A percentile compares a stretch with the other conserved stretches of the same genome.
Evolutionary conservation across 202 grass and related monocot genomes (phyloP).

Genomic region (Zoysia matrella): DNA sequence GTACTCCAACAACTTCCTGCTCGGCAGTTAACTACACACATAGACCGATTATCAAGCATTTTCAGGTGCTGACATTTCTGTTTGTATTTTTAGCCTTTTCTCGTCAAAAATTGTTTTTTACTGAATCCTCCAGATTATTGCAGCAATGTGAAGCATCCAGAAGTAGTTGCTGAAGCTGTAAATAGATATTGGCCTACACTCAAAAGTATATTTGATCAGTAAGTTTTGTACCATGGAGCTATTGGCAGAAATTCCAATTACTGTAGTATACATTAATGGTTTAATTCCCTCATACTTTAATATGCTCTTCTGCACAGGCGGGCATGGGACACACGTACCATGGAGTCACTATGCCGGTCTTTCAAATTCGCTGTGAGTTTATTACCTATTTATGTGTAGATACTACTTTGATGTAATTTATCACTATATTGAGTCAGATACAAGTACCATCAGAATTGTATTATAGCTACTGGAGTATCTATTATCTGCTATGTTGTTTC

Average conservation of each 20-base stretch:
- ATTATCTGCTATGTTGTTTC: slow-evolving; percentile 3
- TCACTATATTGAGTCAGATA: slow-evolving; percentile 17
- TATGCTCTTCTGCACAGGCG: slow-evolving; percentile 64
- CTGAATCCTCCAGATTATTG: slow-evolving; percentile 46
- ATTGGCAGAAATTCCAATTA: slow-evolving; percentile 27
- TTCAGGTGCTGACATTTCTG: slow-evolving; percentile 68
- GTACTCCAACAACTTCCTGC: slow-evolving; percentile 78
- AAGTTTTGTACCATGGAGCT: slow-evolving; percentile 42
- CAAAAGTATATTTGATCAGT: slow-evolving; percentile 97
- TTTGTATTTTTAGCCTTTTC: slow-evolving; percentile 38
- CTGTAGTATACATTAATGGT: slow-evolving; percentile 12
- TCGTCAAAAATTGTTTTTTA: slow-evolving; percentile 35
- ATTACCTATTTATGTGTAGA: slow-evolving; percentile 25
- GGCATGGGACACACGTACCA: slow-evolving; percentile 95
- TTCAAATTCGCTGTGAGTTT: slow-evolving; percentile 98
- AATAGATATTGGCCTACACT: slow-evolving; percentile 82
- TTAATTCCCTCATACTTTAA: slow-evolving; percentile 12
- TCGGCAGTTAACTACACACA: slow-evolving; percentile 83
- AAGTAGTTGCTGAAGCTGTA: slow-evolving; percentile 92
- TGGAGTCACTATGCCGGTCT: slow-evolving; percentile 91
- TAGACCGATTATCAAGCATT: slow-evolving; percentile 95
- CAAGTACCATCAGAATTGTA: slow-evolving; percentile 13
- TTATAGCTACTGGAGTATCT: slow-evolving; percentile 3
- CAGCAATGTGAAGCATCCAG: slow-evolving; percentile 89
- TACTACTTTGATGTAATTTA: slow-evolving; percentile 37